Evolutionary conservation across 306 rosid genomes (phyloP).

Genomic region (Urtica urens): DNA sequence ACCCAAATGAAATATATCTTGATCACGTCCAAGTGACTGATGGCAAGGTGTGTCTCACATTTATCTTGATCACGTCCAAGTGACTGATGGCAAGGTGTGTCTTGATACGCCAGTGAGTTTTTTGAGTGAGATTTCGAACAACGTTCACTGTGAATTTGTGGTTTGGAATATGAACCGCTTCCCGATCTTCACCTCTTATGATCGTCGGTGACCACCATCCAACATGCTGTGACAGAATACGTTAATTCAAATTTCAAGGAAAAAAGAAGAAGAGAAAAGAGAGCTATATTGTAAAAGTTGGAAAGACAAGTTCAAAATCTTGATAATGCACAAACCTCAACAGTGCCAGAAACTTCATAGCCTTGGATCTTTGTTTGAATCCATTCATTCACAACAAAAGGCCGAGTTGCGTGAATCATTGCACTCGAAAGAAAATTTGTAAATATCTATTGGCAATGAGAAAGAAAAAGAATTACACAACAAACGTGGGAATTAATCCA

Average conservation of each 20-base stretch:
- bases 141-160: conserved; percentile 88
- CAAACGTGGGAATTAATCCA: conserved; percentile 6
- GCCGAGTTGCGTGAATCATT: conserved; percentile 94
- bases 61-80: conserved; percentile 79
- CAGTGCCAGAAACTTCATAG: conserved; percentile 93
- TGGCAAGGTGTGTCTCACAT: conserved; percentile 30
- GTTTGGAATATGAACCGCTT: conserved; percentile 96
- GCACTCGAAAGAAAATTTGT: conserved; percentile 95
- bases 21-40: too few species aligned
- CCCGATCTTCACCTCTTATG: conserved; percentile 93
- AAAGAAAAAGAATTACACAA: conserved; percentile 7
- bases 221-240: conserved; percentile 57
- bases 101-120: conserved; percentile 96
- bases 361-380: conserved; percentile 93
- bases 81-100: conserved; percentile 89
- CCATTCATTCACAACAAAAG: conserved; percentile 89
- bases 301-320: too few species aligned
- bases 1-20: too few species aligned
- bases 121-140: conserved; percentile 81
- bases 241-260: conserved; percentile 5
- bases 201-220: conserved; percentile 99
- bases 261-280: too few species aligned
- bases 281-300: too few species aligned
- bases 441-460: conserved; percentile 51
- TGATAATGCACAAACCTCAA: conserved; percentile 52